phyloP scores from a whole-genome alignment of 805 yeast genomes.

The Blastobotrys terrestris region DNA sequence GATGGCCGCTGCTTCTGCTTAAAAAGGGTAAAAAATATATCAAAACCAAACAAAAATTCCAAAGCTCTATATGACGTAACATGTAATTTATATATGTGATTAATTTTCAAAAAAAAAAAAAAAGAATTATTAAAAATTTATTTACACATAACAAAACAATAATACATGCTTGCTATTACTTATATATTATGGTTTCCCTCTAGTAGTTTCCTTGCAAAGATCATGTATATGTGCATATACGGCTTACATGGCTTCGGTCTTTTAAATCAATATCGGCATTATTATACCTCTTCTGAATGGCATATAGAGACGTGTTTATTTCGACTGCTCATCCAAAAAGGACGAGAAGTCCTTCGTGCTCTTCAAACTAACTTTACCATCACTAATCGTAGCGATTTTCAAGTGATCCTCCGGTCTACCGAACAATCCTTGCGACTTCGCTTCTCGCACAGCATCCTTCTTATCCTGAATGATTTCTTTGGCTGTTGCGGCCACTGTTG shows the following conservation, averaged over 20 bases:
- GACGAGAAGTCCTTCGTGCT: constrained; percentile 22
- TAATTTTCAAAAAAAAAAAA: background rate
- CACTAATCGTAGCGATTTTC: constrained; percentile 26
- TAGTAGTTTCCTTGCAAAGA: too few relatives aligned
- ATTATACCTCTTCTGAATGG: too few relatives aligned
- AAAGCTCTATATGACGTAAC: background rate
- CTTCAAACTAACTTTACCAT: constrained; percentile 26
- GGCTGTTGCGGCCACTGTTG: background rate
- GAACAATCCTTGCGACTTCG: constrained; percentile 9
- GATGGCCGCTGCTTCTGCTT: constrained; percentile 54
- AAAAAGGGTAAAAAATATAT: background rate
- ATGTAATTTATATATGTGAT: background rate
- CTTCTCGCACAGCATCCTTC: background rate
- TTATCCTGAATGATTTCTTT: background rate
- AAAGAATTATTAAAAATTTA: background rate
- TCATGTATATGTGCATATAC: too few relatives aligned
- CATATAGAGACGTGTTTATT: too few relatives aligned
- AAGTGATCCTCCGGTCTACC: constrained; percentile 24
- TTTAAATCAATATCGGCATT: too few relatives aligned
- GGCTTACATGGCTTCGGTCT: too few relatives aligned
- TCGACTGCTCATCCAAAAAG: constrained; percentile 5
- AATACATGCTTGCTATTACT: constrained; percentile 5
- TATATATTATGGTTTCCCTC: too few relatives aligned
- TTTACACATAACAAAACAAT: background rate
- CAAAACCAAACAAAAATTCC: background rate